Percentiles rank a stretch among this genome's conserved stretches.
Evolutionary conservation across 1,139 yeast genomes (phyloP).

Genomic region (Taphrina populina): DNA sequence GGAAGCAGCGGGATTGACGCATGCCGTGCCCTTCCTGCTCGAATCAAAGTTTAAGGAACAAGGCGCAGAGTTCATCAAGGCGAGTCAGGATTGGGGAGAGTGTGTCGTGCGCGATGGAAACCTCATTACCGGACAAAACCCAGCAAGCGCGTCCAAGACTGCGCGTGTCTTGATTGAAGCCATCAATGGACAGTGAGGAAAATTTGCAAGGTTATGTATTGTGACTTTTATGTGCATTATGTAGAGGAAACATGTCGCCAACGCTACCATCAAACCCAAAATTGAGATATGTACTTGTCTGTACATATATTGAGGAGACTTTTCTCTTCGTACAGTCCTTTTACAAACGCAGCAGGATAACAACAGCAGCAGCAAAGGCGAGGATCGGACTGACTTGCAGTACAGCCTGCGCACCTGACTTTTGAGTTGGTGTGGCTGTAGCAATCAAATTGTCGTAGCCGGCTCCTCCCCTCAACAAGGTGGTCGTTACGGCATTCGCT

Average conservation of each 20-base stretch:
- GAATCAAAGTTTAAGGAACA: conserved; percentile 46
- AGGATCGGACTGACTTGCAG: conserved; percentile 5
- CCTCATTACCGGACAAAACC: conserved; percentile 63
- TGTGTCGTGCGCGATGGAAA: conserved; percentile 56
- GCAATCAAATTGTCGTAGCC: conserved; percentile 28
- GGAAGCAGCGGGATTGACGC: conserved; percentile 47
- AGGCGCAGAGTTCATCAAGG: conserved; percentile 51
- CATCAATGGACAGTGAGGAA: not conserved
- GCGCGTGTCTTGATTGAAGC: conserved; percentile 3
- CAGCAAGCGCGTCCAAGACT: conserved; percentile 52
- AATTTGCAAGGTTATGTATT: no score
- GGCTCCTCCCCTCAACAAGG: conserved; percentile 22
- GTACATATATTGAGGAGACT: no score
- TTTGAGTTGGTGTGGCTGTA: not conserved
- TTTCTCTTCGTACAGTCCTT: no score
- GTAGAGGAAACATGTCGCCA: no score
- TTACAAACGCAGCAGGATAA: conserved; percentile 10
- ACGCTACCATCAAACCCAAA: no score
- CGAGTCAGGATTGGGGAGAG: conserved; percentile 57
- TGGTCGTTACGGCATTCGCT: conserved; percentile 5
- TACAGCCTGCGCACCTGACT: conserved; percentile 21
- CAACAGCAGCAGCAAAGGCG: conserved; percentile 15
- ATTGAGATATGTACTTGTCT: no score
- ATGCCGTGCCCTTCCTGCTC: conserved; percentile 44
- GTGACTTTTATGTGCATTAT: no score